Evolutionary conservation across 1,139 yeast species (phyloP), one percentile per base, ranked within the genome.

Genomic region (Zygosaccharomyces pseudobailii): DNA sequence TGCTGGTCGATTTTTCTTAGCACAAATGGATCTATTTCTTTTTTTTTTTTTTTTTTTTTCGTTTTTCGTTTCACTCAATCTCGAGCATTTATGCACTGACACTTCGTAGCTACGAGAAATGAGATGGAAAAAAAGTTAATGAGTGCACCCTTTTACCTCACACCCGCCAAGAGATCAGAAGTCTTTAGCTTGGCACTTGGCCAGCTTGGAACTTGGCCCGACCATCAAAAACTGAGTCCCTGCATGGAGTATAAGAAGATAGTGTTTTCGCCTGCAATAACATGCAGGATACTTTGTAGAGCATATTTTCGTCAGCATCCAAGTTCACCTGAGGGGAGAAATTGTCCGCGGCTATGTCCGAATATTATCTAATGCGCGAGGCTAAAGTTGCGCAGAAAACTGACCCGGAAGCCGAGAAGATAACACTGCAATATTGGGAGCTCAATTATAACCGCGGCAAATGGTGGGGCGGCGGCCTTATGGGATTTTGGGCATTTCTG

Each of bases 401-500:
- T 5, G n/a, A 28, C 3, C 13, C 31, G 13, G n/a, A 6, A 13
- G 31, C 31, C n/a, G 31, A 10, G n/a, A 6, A 5, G 31, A 28
- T 28, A 28, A 24, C 33, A 3, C 4, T 7, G 19, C n/a, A 37
- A 4, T 17, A 23, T 9, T 37, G 40, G 40, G 20, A 25, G 8
- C 40, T 37, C 23, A 37, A 25, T 17, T 37, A 37, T 19, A 21
- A 37, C 30, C 21, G 65, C 43, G 70, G 80, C 2, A 66, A 74
- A 46, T 75, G 63, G 52, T 71, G 73, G 52, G 83, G 84, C 13
- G 62, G 71, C 24, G 80, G 73, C 3, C 46, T 71, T 21, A 54
- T 78, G 22, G 78, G 76, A 0, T 78, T 70, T 55, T 78, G 82
- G 80, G 71, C 67, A 1, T 46, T 72, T 5, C 65, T 79, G 4